Conservation (phyloP, 1,139 yeast species). For the Debaryomyces sp. region DNA sequence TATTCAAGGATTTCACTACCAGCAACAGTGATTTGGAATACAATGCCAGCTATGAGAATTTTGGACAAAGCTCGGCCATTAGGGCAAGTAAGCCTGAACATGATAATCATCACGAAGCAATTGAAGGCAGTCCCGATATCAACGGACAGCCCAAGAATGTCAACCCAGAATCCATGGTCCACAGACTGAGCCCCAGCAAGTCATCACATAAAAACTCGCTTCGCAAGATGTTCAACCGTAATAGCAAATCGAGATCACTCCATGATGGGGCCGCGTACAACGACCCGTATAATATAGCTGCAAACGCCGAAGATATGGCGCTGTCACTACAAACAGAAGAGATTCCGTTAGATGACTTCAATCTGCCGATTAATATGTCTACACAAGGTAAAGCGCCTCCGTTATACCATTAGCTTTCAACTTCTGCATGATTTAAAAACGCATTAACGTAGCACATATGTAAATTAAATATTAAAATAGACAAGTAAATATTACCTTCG, state of each 20-base stretch:
- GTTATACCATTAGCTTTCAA: background rate
- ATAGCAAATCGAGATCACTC: constrained; percentile 25
- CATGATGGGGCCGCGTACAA: constrained; percentile 35
- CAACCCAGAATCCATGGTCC: constrained; percentile 13
- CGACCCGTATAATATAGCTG: constrained; percentile 28
- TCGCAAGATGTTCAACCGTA: constrained; percentile 30
- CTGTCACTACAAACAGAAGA: constrained; percentile 45
- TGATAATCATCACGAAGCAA: constrained; percentile 16
- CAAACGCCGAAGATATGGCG: constrained; percentile 14
- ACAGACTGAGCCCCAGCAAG: constrained; percentile 8
- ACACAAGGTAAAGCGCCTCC: constrained; percentile 16
- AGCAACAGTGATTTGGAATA: constrained; percentile 18
- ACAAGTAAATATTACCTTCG: background rate
- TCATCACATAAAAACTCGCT: constrained; percentile 24
- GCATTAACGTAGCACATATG: background rate
- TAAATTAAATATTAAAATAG: background rate
- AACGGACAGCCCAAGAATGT: constrained; percentile 9
- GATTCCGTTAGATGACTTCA: constrained; percentile 52
- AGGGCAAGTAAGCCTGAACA: background rate
- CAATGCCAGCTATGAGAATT: constrained; percentile 12
- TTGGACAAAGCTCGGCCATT: constrained; percentile 9
- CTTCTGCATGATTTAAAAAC: background rate
- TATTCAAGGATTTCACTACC: constrained; percentile 5
- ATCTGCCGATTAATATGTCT: constrained; percentile 29
- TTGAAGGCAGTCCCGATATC: constrained; percentile 4